Conservation (phyloP, 768 basidiomycete genomes). For the Boletus rubroflammeus region DNA sequence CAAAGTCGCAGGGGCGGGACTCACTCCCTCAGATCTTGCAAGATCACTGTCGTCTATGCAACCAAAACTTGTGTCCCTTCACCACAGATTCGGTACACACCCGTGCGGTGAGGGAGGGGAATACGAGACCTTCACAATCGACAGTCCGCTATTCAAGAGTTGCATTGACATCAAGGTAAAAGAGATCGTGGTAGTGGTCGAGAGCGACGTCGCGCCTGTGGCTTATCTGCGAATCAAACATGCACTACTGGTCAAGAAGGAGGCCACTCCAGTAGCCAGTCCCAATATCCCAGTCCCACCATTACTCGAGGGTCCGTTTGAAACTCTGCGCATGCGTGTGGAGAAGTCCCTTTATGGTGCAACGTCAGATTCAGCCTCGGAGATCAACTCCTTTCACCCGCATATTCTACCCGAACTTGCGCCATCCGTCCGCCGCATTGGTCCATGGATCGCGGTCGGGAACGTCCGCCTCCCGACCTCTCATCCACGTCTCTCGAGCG, state of each 20-base stretch:
- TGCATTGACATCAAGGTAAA: slow-evolving; percentile 64
- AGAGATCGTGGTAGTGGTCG: slow-evolving; percentile 73
- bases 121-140: slow-evolving; percentile 91
- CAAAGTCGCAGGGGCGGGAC: slow-evolving; percentile 94
- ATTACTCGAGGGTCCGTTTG: slow-evolving; percentile 40
- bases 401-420: slow-evolving; percentile 1
- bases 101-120: slow-evolving; percentile 98
- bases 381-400: neutral
- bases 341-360: slow-evolving; percentile 9
- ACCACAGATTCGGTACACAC: slow-evolving; percentile 81
- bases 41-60: slow-evolving; percentile 72
- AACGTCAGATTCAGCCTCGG: neutral
- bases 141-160: slow-evolving; percentile 84
- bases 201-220: slow-evolving; percentile 83
- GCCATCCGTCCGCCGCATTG: slow-evolving; percentile 31
- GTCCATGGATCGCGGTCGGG: slow-evolving; percentile 67
- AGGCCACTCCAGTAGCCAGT: neutral
- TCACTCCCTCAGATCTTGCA: slow-evolving; percentile 74
- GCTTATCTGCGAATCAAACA: slow-evolving; percentile 82
- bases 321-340: slow-evolving; percentile 6
- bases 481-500: slow-evolving; percentile 45
- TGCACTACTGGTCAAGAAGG: slow-evolving; percentile 62
- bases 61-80: slow-evolving; percentile 66
- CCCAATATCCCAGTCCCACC: slow-evolving; percentile 41
- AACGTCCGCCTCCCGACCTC: slow-evolving; percentile 41